These are phyloP conservation scores for Trichoderma hamatum DNA, from an alignment of 2,329 filamentous ascomycete genomes.

Conservation along the genomic window DNA sequence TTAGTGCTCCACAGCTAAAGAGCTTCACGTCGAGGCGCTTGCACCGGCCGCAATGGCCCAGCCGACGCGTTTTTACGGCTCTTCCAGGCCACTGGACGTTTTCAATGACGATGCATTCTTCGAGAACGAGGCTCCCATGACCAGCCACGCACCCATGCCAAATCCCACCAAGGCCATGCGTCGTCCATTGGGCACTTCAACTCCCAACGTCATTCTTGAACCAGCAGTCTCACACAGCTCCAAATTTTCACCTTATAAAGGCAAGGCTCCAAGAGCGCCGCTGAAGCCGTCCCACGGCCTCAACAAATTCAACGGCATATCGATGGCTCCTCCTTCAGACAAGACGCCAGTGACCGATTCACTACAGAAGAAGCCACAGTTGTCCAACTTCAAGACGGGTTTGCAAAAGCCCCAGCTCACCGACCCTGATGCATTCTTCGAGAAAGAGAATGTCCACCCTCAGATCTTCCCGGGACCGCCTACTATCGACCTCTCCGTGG, in stretches of 20 bases:
- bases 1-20: constrained; percentile 16
- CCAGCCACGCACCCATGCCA: constrained; percentile 61
- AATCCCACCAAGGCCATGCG: constrained; percentile 51
- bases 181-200: constrained; percentile 53
- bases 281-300: constrained; percentile 51
- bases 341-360: constrained; percentile 64
- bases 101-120: constrained; percentile 57
- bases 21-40: constrained; percentile 16
- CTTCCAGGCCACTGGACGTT: constrained; percentile 54
- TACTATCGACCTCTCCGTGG: constrained; percentile 53
- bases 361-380: constrained; percentile 66
- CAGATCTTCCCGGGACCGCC: constrained; percentile 53
- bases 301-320: constrained; percentile 66
- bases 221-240: constrained; percentile 58
- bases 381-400: constrained; percentile 62
- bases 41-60: constrained; percentile 56
- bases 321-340: constrained; percentile 66
- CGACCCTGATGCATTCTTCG: constrained; percentile 49
- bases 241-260: constrained; percentile 72
- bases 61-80: constrained; percentile 50
- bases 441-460: constrained; percentile 62
- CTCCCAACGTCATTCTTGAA: constrained; percentile 68
- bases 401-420: constrained; percentile 51
- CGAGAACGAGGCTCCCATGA: constrained; percentile 51
- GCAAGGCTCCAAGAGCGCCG: constrained; percentile 60